Evolutionary conservation across 352 stramenopile species (phyloP).

Genomic region (Pythium brassicae): DNA sequence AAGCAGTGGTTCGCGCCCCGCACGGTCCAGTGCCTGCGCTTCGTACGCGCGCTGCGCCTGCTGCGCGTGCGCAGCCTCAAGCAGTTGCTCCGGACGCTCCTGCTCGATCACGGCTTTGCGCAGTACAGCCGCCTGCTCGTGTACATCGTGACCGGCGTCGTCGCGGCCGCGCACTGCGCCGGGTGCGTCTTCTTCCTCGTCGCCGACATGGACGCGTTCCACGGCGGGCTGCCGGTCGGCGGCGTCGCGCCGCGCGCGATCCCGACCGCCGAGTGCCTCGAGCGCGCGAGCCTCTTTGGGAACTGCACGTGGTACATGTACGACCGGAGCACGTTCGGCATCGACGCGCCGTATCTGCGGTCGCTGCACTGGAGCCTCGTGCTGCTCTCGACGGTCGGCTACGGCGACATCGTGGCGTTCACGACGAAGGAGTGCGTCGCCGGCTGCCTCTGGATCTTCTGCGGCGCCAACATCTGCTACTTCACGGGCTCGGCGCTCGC

Average conservation of each 20-base stretch:
- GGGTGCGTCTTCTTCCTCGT: conserved; percentile 59
- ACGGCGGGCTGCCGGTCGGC: conserved; percentile 32
- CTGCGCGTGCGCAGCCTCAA: conserved; percentile 43
- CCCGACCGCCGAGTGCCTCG: conserved; percentile 9
- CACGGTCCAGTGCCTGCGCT: conserved; percentile 22
- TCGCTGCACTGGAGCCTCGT: conserved; percentile 73
- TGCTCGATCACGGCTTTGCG: conserved; percentile 39
- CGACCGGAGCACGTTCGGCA: conserved; percentile 53
- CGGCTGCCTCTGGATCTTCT: conserved; percentile 62
- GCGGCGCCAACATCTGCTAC: conserved; percentile 74
- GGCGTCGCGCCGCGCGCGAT: conserved; percentile 10
- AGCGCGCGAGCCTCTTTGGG: conserved; percentile 26
- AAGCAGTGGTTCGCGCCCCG: conserved; percentile 31
- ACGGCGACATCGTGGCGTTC: conserved; percentile 29
- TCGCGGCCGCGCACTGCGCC: conserved; percentile 32
- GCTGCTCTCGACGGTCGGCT: conserved; percentile 66
- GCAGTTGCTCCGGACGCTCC: conserved; percentile 16
- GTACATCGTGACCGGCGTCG: conserved; percentile 45
- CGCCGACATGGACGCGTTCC: conserved; percentile 35
- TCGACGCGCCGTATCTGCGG: conserved; percentile 55
- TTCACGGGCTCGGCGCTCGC: conserved; percentile 55
- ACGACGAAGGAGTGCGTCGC: conserved; percentile 40
- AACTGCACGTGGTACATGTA: conserved; percentile 80
- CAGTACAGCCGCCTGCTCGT: conserved; percentile 39
- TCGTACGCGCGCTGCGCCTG: conserved; percentile 43